phyloP scores from a whole-genome alignment of 2,329 filamentous ascomycete species.

The Hypoxylon sp. region DNA sequence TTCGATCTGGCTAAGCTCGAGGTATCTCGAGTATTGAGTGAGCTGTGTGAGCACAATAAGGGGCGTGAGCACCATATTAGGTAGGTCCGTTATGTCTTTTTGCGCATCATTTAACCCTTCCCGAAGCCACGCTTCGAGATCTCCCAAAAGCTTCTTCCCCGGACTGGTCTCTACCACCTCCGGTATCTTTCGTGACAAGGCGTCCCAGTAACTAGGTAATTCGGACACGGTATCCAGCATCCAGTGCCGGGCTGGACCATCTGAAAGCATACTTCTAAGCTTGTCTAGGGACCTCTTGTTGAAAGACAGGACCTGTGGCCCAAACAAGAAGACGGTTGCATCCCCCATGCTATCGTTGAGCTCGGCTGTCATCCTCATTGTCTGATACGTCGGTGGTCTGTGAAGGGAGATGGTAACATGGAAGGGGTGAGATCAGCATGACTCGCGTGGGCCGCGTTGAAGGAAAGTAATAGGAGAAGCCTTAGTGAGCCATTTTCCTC shows the following conservation, averaged over 20 bases:
- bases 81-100: neutral
- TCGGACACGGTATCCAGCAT: neutral
- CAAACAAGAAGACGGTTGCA: slow-evolving; percentile 1
- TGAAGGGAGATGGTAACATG: neutral
- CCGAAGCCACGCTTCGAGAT: neutral
- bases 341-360: neutral
- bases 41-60: neutral
- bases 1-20: neutral
- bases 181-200: neutral
- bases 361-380: neutral
- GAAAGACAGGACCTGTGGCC: neutral
- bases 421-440: neutral
- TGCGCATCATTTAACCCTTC: neutral
- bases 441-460: neutral
- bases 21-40: neutral
- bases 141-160: neutral
- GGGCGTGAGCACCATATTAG: neutral
- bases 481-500: neutral
- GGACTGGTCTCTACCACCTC: neutral
- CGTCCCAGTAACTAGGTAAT: neutral
- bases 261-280: neutral
- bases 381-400: neutral
- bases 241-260: neutral
- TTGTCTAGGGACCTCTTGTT: neutral
- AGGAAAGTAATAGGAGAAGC: neutral